phyloP scores from a whole-genome alignment of 768 basidiomycete species.

The Boletellus sp. region DNA sequence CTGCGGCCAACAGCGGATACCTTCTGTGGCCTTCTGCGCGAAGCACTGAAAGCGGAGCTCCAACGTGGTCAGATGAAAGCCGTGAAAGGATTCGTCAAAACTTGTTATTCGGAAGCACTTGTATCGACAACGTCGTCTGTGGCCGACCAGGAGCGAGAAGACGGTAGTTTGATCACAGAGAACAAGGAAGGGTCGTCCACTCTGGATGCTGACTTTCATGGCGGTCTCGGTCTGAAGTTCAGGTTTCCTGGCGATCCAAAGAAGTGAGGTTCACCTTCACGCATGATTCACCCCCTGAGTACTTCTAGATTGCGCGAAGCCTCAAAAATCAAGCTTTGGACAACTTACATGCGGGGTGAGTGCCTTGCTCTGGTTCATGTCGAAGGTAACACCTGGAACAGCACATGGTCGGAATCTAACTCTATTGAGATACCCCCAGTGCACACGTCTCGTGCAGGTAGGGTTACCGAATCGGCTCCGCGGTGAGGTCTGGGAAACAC shows the following conservation, averaged over 20 bases:
- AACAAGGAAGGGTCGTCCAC: constrained; percentile 45
- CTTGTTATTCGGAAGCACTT: constrained; percentile 92
- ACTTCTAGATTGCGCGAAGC: constrained; percentile 71
- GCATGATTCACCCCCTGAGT: constrained; percentile 10
- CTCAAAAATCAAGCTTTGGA: constrained; percentile 96
- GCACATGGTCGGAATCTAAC: constrained; percentile 95
- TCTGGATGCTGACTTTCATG: constrained; percentile 59
- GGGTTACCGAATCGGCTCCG: constrained; percentile 91
- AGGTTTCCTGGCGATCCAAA: constrained; percentile 92
- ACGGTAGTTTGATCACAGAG: constrained; percentile 58
- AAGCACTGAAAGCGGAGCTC: constrained; percentile 84
- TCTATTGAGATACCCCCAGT: constrained; percentile 91
- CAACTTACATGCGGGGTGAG: constrained; percentile 76
- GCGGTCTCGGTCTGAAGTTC: constrained; percentile 76
- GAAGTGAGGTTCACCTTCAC: constrained; percentile 51
- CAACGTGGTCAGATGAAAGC: constrained; percentile 91
- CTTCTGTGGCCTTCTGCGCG: constrained; percentile 86
- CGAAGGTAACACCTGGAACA: constrained; percentile 30
- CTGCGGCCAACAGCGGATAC: constrained; percentile 89
- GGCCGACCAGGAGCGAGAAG: constrained; percentile 66
- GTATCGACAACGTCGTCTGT: constrained; percentile 53
- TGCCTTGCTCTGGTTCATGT: not conserved
- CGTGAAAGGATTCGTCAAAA: constrained; percentile 86
- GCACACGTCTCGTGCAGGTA: constrained; percentile 95
- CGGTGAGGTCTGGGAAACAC: constrained; percentile 97